Evolutionary conservation across 2,329 filamentous ascomycete genomes (phyloP), one percentile per base, ranked within the genome.

Genomic region (Ophiostoma ulmi): DNA sequence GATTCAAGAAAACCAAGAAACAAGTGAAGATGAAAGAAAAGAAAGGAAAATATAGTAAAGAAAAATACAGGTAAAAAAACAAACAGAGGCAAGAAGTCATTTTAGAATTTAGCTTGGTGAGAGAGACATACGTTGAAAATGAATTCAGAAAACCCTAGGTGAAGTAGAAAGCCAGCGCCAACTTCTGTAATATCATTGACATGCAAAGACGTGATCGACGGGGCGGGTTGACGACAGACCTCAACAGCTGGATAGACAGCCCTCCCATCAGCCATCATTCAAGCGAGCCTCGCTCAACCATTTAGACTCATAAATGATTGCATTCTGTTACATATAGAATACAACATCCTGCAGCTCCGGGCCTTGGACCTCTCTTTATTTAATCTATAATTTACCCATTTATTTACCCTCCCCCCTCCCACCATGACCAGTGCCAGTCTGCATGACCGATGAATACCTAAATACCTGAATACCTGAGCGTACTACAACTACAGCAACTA

Each of bases 121-220:
- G 7, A 7, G 0, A n/a, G 14, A n/a, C 20, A 20, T n/a, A 7
- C 5, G 0, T 48, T 8, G 5, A 3, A 1, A 20, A 8, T n/a
- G 3, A 8, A 48, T 20, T 48, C 14, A 48, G 17, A 44, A 44
- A 48, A 20, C n/a, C 6, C 17, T 6, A 48, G 17, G 44, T n/a
- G n/a, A n/a, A 7, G 17, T 8, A 48, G 31, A 1, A 44, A 31
- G 31, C 31, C 31, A 14, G 14, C 39, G 48, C 48, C 48, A 55
- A 55, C 5, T 6, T n/a, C 20, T 22, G 48, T 14, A 58, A 10
- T 31, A 26, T 13, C 52, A 58, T 26, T 4, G n/a, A 55, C 26
- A 66, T 26, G 26, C 26, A 55, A 70, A 70, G 69, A 67, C 69
- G 69, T 70, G 64, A 70, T 70, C 26, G 36, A 58, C n/a, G 52